These are phyloP conservation scores for Plasmodium sp. DNA, from an alignment of 169 alveolate genomes.

Conservation along the genomic window DNA sequence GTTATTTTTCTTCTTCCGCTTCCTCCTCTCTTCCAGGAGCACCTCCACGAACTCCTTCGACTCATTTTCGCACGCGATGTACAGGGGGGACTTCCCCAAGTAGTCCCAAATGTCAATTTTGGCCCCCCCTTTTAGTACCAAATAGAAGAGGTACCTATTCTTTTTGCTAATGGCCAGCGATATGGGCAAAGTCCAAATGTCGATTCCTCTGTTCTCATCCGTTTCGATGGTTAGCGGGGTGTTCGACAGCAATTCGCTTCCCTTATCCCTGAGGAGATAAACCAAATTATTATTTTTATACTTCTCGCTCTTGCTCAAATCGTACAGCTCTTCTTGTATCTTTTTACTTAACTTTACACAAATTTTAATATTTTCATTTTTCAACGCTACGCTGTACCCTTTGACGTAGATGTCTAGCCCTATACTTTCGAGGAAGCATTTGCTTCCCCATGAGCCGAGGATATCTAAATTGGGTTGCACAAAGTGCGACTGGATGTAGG, in stretches of 20 bases:
- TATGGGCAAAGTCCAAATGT: slow-evolving; percentile 89
- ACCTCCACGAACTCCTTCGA: slow-evolving; percentile 83
- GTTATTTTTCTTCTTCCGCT: slow-evolving; percentile 75
- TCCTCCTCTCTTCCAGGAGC: slow-evolving; percentile 78
- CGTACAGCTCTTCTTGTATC: slow-evolving; percentile 78
- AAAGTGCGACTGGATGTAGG: slow-evolving; percentile 74
- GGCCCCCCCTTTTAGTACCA: slow-evolving; percentile 89
- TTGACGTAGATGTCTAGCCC: slow-evolving; percentile 79
- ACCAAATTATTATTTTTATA: slow-evolving; percentile 80
- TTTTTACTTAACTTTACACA: slow-evolving; percentile 80
- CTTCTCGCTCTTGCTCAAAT: slow-evolving; percentile 78
- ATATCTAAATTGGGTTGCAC: slow-evolving; percentile 78
- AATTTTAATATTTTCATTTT: slow-evolving; percentile 76
- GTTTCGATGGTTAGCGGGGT: slow-evolving; percentile 88
- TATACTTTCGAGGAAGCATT: slow-evolving; percentile 80
- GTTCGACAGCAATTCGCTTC: slow-evolving; percentile 89
- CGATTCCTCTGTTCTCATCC: slow-evolving; percentile 84
- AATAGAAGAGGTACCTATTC: slow-evolving; percentile 83
- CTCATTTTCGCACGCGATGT: slow-evolving; percentile 88
- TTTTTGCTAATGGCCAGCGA: slow-evolving; percentile 86
- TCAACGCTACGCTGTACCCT: slow-evolving; percentile 81
- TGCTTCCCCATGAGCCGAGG: slow-evolving; percentile 86
- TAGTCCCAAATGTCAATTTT: slow-evolving; percentile 89
- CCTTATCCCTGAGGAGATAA: slow-evolving; percentile 81
- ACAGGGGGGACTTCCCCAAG: slow-evolving; percentile 89